Conservation (phyloP, 2,329 filamentous ascomycete species). For the Cercospora berteroae region DNA sequence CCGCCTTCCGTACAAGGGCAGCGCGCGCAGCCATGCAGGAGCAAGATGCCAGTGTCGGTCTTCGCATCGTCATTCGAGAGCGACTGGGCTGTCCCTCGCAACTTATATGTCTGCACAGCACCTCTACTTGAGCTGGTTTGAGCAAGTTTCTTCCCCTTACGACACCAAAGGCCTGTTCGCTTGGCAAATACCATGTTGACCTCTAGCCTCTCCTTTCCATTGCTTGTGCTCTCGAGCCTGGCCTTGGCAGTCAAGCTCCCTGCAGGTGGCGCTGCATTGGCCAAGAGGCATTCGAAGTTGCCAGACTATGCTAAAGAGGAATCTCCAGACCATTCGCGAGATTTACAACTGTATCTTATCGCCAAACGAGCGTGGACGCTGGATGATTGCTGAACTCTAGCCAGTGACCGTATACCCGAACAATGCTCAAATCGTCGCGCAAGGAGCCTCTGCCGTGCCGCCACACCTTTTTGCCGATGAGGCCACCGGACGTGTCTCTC, state of each 20-base stretch:
- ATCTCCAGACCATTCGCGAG: constrained; percentile 40
- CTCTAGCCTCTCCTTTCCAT: not conserved
- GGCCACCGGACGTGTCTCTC: constrained; percentile 43
- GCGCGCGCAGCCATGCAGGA: not conserved
- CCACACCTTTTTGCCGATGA: constrained; percentile 42
- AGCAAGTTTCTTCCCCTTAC: not conserved
- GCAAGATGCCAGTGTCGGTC: not conserved
- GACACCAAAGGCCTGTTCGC: not conserved
- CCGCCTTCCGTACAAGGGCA: not conserved
- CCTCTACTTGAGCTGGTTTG: not conserved
- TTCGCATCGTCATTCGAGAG: not conserved
- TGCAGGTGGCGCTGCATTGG: not conserved
- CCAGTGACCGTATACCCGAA: constrained; percentile 39
- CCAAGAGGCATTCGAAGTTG: constrained; percentile 1
- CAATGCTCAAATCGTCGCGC: constrained; percentile 40
- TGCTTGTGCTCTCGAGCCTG: not conserved
- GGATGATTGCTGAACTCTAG: not conserved
- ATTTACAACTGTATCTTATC: constrained; percentile 12
- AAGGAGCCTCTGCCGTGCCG: constrained; percentile 40
- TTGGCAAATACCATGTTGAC: constrained; percentile 4
- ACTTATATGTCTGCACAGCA: not conserved
- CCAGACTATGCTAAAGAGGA: constrained; percentile 31
- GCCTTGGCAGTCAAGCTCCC: not conserved
- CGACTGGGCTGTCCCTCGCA: not conserved
- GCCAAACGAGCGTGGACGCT: not conserved